Base-by-base conservation (phyloP, 257 asterid genomes). In the Hygrophila difformis region DNA sequence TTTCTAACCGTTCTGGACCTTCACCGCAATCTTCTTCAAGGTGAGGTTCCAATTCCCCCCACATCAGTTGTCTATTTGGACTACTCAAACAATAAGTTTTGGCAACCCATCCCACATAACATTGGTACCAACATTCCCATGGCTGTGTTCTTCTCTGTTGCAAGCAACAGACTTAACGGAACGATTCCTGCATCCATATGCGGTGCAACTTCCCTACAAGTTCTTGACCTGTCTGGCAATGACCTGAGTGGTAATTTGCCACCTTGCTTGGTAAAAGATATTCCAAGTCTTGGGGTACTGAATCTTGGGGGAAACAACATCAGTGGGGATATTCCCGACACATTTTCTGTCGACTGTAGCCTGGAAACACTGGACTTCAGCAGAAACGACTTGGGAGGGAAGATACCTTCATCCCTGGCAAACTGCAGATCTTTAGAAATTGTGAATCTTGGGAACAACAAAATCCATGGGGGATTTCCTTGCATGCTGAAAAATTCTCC, bases 221-320 rank as follows among this genome's bases (percentile, higher is more conserved):
- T 75, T 48, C 79, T 75, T 12, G 76, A 75, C 18, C 23, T 75
- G 44, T 75, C 84, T 0, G 23, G 11, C 22, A 75, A 71, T 35
- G 18, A 33, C 17, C 14, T 75, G 46, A 49, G n/a, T 38, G 84
- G 77, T 11, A 56, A 6, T 14, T 64, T 71, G 40, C 85, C 81
- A 15, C 8, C 61, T 6, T 76, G 85, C 42, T 55, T 72, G 5
- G 18, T 62, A 1, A 31, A 19, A 12, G 44, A n/a, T 2, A 22
- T 11, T 6, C 0, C 12, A 7, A 55, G 0, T 35, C 68, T 72
- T 5, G 63, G 54, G 40, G 78, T 73, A 22, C 12, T 76, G 62
- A 69, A 72, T 49, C 51, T 72, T 19, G 57, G 73, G 20, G 47
- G 63, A 51, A 76, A 72, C 49, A 34, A 20, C 2, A 49, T 75